Conservation (phyloP, 2,329 filamentous ascomycete species). For the Colletotrichum spaethianum region DNA sequence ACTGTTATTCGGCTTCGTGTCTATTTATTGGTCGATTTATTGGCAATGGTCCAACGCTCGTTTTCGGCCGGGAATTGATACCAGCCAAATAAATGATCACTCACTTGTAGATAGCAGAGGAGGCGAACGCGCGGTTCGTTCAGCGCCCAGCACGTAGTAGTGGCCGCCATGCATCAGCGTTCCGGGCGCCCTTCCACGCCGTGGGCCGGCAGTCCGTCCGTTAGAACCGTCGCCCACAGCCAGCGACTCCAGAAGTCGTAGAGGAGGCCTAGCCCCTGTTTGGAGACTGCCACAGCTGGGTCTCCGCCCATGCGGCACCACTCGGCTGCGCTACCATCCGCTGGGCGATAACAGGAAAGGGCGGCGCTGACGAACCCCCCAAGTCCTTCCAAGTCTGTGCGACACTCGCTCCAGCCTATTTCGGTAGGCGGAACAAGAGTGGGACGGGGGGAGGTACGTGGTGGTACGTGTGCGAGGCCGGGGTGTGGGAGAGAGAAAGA, state of each 20-base stretch:
- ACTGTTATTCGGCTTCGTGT: neutral
- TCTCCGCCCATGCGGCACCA: conserved; percentile 28
- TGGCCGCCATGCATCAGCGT: neutral
- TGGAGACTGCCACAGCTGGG: conserved; percentile 26
- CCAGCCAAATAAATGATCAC: neutral
- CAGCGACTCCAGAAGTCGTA: neutral
- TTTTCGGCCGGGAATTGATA: no score
- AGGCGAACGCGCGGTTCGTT: neutral
- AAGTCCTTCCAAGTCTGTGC: conserved; percentile 32
- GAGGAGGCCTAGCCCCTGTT: conserved; percentile 29
- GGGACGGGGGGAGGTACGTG: conserved; percentile 8
- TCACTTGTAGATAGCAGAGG: neutral
- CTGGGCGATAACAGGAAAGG: conserved; percentile 4
- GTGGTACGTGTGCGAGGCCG: neutral
- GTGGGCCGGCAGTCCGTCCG: neutral
- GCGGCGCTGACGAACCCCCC: neutral
- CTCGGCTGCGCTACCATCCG: conserved; percentile 39
- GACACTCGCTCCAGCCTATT: conserved; percentile 30
- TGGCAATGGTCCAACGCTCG: neutral
- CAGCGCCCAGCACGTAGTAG: neutral
- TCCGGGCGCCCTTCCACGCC: neutral
- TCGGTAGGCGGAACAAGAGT: conserved; percentile 20
- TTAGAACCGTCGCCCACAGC: neutral
- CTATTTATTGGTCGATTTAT: neutral
- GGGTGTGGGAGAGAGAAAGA: neutral